Evolutionary conservation across 495 filamentous ascomycete species (phyloP), one percentile per base, ranked within the genome.

Genomic region (Hyaloscypha variabilis): DNA sequence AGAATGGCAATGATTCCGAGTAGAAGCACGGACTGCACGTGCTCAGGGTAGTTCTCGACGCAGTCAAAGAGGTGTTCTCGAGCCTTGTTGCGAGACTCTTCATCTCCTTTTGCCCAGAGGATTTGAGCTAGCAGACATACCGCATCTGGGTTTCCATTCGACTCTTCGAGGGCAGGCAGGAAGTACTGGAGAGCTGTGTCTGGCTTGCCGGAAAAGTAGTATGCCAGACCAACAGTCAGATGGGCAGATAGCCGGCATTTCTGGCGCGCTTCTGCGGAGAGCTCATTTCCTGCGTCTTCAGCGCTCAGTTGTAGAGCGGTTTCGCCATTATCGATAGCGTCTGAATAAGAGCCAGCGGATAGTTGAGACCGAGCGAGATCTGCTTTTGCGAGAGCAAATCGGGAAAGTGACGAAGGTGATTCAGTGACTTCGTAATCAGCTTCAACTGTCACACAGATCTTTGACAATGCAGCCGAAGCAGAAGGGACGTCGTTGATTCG

Each of bases 71-170:
- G 77, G 64, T 95, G 85, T 56, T 96, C 87, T 6, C 91, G 83
- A 14, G 94, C 92, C 62, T 92, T 85, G 50, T 83, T 83, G 49
- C 87, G 82, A 56, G 93, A 90, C 14, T 90, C 86, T 8, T 90
- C 86, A 1, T 87, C 87, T 26, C 91, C 94, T 72, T 90, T 94
- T 3, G 92, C 93, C 93, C 94, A 99, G 6, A 98, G 82, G 3
- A 97, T 88, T 72, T 98, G 91, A 2, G 93, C 89, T 10, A 98
- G 82, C 19, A 97, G 82, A 71, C 93, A 97, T 19, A 94, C 87
- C 4, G 94, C 90, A 74, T 99, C 92, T 2, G 94, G 91, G 60
- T 91, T 86, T 50, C 85, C 84, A 50, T 85, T 74, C 5, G 90
- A 91, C 77, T 97, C 94, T 53, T 88, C 82, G 8, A 99, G 81